Evolutionary conservation across 2,329 filamentous ascomycete species (phyloP), one percentile per base, ranked within the genome.

Genomic region (Penicillium sp.): DNA sequence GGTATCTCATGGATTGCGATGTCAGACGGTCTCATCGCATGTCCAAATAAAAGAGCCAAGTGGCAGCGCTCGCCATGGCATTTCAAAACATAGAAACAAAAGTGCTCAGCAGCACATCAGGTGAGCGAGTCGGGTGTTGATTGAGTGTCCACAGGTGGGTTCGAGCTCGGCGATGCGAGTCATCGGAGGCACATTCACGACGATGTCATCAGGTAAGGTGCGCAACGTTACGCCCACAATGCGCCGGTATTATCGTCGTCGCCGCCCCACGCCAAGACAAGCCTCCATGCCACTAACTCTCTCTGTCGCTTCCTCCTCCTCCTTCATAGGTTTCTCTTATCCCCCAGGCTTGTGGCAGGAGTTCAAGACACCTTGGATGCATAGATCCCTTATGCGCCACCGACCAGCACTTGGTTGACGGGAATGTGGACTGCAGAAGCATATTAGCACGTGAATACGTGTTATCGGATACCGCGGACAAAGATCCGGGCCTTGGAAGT

Each of bases 341-440:
- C 31, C n/a, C 34, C 38, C 38, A 40, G 7, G 16, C 16, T 21
- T 18, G 5, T 10, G 3, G 16, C 38, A 8, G 18, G n/a, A 21
- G 27, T 24, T 36, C 29, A 39, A 5, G 31, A 24, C 39, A 39
- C 38, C 13, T 46, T 40, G 27, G 21, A 14, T 43, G 13, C 27
- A 21, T 16, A 1, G 32, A 31, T 40, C 43, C 27, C 43, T 69
- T 70, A 76, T 57, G 73, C 74, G 65, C 74, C 77, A 63, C 77
- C 77, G 58, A 79, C 77, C 47, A 79, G 70, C 34, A 79, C 76
- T 58, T 79, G 78, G 72, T 79, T 79, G 48, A 79, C 77, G 16
- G 77, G 77, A 50, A 79, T 79, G 58, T 79, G 77, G 66, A 79
- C 77, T 79, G 36, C 4, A 55, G 38, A 34, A 22, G 16, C 46